Evolutionary conservation across 257 asterid species (phyloP).

Genomic region (Solanum commersonii): DNA sequence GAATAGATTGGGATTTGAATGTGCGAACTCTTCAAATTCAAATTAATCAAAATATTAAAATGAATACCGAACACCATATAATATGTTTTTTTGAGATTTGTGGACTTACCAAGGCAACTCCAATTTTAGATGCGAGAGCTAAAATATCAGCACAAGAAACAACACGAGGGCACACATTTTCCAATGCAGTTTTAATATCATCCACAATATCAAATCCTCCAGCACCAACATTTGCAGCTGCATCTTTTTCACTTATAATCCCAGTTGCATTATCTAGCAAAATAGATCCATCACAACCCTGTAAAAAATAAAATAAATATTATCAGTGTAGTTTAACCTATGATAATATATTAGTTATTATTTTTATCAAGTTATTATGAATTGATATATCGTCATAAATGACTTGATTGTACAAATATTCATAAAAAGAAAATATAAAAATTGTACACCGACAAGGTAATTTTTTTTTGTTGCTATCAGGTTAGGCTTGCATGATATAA

Average conservation of each 20-base stretch:
- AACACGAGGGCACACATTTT: slow-evolving; percentile 21
- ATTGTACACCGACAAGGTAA: neutral
- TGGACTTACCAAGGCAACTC: slow-evolving; percentile 13
- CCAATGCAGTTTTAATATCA: slow-evolving; percentile 23
- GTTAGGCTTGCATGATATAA: neutral
- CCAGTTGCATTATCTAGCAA: slow-evolving; percentile 18
- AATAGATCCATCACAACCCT: slow-evolving; percentile 36
- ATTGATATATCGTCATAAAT: neutral
- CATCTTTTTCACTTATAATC: slow-evolving; percentile 23
- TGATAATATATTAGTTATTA: neutral
- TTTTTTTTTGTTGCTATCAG: neutral
- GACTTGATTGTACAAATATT: neutral
- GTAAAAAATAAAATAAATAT: neutral
- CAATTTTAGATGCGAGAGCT: slow-evolving; percentile 19
- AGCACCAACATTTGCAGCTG: slow-evolving; percentile 1
- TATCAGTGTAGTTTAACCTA: neutral
- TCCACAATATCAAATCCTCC: slow-evolving; percentile 22
- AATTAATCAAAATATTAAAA: neutral
- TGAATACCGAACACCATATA: neutral
- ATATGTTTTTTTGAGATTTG: neutral
- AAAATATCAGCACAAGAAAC: slow-evolving; percentile 38
- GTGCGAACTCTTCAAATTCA: neutral
- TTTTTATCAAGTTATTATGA: neutral
- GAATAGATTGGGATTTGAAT: neutral
- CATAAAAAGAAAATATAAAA: neutral